These are phyloP conservation scores for Protomyces pachydermus DNA, from an alignment of 1,139 yeast species.

Conservation along the genomic window DNA sequence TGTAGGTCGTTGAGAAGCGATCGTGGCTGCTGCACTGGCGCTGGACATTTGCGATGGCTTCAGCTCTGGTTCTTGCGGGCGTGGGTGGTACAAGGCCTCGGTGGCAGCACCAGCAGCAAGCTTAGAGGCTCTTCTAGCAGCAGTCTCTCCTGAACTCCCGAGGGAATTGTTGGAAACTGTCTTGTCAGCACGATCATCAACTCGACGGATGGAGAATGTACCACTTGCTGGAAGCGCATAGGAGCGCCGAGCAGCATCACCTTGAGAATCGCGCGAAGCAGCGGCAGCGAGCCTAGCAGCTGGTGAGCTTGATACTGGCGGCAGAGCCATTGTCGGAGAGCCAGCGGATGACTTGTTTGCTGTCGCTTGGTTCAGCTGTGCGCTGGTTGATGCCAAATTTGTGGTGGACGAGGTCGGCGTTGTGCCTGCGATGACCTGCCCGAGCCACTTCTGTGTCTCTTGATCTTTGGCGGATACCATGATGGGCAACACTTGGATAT, in stretches of 20 bases:
- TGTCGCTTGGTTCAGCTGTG: slow-evolving; percentile 7
- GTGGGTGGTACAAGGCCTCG: slow-evolving; percentile 14
- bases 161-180: slow-evolving; percentile 4
- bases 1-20: slow-evolving; percentile 10
- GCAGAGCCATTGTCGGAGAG: neutral
- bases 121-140: slow-evolving; percentile 20
- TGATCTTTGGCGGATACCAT: slow-evolving; percentile 1
- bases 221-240: neutral
- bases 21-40: slow-evolving; percentile 22
- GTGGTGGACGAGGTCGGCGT: slow-evolving; percentile 3
- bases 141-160: slow-evolving; percentile 3
- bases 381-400: neutral
- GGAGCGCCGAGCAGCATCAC: no score
- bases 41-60: slow-evolving; percentile 8
- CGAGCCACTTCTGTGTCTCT: slow-evolving; percentile 23
- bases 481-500: neutral
- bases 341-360: slow-evolving; percentile 10
- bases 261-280: no score
- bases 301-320: neutral
- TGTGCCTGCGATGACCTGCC: slow-evolving; percentile 20
- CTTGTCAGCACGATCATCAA: slow-evolving; percentile 2
- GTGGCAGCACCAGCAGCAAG: slow-evolving; percentile 20
- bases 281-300: neutral
- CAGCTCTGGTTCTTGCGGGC: neutral
- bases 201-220: neutral